phyloP scores from a whole-genome alignment of 371 early-diverging fungal species.

The Zychaea mexicana region DNA sequence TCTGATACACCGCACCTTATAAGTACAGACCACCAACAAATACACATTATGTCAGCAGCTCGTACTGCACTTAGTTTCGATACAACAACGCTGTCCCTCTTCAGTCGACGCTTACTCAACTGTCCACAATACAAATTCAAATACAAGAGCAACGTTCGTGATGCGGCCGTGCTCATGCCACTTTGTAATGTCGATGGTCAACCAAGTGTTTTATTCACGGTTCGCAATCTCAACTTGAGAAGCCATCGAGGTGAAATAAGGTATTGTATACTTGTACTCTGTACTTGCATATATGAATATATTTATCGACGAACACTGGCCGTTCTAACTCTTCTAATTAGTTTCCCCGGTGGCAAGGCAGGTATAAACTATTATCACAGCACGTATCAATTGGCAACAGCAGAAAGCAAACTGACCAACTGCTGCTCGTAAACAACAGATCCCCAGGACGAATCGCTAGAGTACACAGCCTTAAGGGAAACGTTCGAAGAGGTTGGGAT shows the following conservation, averaged over 20 bases:
- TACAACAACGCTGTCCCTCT: slow-evolving; percentile 29
- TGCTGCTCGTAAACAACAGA: no score
- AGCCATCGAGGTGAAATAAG: slow-evolving; percentile 83
- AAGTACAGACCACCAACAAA: not conserved
- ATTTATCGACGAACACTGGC: no score
- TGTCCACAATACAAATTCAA: slow-evolving; percentile 37
- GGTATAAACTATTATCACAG: slow-evolving; percentile 27
- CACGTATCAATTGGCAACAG: not conserved
- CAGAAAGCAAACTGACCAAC: no score
- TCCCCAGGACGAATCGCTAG: slow-evolving; percentile 51
- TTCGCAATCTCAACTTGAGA: slow-evolving; percentile 69
- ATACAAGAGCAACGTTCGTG: slow-evolving; percentile 32
- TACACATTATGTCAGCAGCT: not conserved
- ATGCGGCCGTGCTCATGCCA: slow-evolving; percentile 58
- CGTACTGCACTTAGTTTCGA: slow-evolving; percentile 23
- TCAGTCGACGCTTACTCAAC: slow-evolving; percentile 40
- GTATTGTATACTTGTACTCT: no score
- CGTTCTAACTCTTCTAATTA: slow-evolving; percentile 7
- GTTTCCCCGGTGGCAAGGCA: slow-evolving; percentile 83
- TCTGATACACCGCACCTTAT: no score
- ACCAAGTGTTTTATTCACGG: slow-evolving; percentile 81
- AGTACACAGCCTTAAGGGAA: slow-evolving; percentile 81
- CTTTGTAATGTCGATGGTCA: slow-evolving; percentile 66
- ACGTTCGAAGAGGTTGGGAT: slow-evolving; percentile 86
- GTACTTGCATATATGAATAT: no score